Evolutionary conservation across 192 early-diverging fungal genomes (phyloP).

Genomic region (Coemansia pectinata): DNA sequence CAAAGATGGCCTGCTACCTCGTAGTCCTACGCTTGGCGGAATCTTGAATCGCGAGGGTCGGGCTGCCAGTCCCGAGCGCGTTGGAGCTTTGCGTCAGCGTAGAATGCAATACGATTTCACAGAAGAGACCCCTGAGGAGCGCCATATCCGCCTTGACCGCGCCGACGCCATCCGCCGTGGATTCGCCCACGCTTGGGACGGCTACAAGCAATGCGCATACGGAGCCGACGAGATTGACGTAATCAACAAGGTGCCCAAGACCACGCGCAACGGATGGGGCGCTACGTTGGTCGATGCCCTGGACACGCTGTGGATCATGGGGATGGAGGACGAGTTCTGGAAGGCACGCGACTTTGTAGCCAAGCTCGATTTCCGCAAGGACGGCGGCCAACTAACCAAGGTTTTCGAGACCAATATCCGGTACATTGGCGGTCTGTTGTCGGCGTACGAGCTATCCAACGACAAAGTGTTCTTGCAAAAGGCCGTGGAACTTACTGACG

Average conservation of each 20-base stretch:
- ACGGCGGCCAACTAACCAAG: constrained; percentile 63
- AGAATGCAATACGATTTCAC: constrained; percentile 36
- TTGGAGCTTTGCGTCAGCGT: constrained; percentile 22
- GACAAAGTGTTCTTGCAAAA: constrained; percentile 67
- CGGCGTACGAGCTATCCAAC: constrained; percentile 72
- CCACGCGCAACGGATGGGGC: constrained; percentile 67
- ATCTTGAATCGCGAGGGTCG: constrained; percentile 24
- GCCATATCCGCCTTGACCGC: constrained; percentile 18
- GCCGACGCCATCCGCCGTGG: constrained; percentile 60
- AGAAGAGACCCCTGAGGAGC: constrained; percentile 27
- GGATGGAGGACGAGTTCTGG: constrained; percentile 72
- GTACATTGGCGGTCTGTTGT: constrained; percentile 82
- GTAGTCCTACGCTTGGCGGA: neutral
- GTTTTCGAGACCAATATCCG: constrained; percentile 91
- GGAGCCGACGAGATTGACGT: constrained; percentile 73
- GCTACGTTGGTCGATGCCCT: constrained; percentile 86
- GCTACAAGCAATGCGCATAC: constrained; percentile 76
- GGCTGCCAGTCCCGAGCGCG: constrained; percentile 11
- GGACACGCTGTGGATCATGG: constrained; percentile 85
- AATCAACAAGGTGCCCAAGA: constrained; percentile 35
- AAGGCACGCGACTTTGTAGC: constrained; percentile 71
- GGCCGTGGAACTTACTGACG: constrained; percentile 75
- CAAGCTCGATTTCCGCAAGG: constrained; percentile 63
- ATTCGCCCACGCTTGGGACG: constrained; percentile 71
- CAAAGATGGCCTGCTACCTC: neutral